These are phyloP conservation scores for Salicornia ramosissima DNA, from an alignment of 148 eudicot genomes.

Conservation along the genomic window DNA sequence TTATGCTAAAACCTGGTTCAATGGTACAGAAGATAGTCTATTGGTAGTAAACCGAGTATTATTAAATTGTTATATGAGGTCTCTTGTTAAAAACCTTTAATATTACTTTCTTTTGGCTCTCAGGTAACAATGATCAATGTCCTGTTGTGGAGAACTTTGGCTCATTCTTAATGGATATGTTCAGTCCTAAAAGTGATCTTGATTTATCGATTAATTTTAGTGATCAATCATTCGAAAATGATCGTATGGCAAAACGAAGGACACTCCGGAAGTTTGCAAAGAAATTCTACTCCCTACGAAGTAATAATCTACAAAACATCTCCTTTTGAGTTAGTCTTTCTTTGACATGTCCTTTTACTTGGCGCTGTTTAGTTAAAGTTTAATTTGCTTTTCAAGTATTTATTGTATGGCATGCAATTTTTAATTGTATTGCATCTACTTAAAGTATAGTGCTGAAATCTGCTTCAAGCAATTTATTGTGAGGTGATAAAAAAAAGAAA, in stretches of 20 bases:
- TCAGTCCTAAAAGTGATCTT: conserved; percentile 70
- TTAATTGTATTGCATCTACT: neutral
- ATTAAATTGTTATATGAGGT: neutral
- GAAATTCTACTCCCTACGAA: conserved; percentile 54
- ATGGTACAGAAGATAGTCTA: neutral
- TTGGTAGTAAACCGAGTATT: neutral
- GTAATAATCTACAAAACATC: conserved; percentile 34
- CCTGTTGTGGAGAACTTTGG: conserved; percentile 81
- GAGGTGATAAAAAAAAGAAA: neutral
- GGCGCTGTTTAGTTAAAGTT: neutral
- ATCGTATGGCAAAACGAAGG: conserved; percentile 47
- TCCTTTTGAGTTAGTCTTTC: conserved; percentile 5
- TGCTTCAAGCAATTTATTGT: neutral
- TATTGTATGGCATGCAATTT: neutral
- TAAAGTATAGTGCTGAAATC: neutral
- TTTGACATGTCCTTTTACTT: neutral
- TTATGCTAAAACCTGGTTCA: neutral
- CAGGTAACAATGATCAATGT: conserved; percentile 47
- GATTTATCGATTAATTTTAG: conserved; percentile 81
- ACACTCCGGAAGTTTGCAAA: conserved; percentile 61
- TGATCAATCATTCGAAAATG: conserved; percentile 25
- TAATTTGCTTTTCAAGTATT: neutral
- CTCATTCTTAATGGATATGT: conserved; percentile 82
- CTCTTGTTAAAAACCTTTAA: neutral
- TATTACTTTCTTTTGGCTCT: conserved; percentile 21